Evolutionary conservation across 2,329 filamentous ascomycete genomes (phyloP), one percentile per base, ranked within the genome.

Genomic region (Chaetoscypha palmicola): DNA sequence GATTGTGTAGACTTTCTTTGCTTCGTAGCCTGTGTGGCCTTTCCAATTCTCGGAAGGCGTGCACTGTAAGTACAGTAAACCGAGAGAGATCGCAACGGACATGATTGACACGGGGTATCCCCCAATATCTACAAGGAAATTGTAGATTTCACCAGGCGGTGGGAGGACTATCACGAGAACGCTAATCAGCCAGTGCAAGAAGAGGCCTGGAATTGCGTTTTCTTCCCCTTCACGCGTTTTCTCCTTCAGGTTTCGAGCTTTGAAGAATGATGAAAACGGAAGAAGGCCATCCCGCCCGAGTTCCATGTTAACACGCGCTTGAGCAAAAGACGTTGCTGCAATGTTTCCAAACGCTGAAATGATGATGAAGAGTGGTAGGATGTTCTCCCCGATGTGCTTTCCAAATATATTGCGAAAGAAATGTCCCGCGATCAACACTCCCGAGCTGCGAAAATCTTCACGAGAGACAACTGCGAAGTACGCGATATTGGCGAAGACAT

Each of bases 121-220:
- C 31, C 62, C 63, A 5, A 66, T 59, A 41, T 66, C 61, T 32
- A 66, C 62, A 10, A 66, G 56, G 54, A 81, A 81, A 51, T 63
- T 62, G 54, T 64, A 66, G 20, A 64, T 62, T 20, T 59, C 56
- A 3, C 63, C 64, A 2, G 79, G 77, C 2, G 81, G 81, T 26
- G 81, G 79, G 0, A 77, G 79, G 2, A 84, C 65, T 61, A 85
- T 81, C 56, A 81, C 79, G 45, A 83, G 73, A 11, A 72, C 71
- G 1, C 77, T 81, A 23, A 78, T 76, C 14, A 80, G 65, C 61
- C 77, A 82, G 48, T 82, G 75, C 38, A 83, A 70, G 14, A 70
- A 67, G 14, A 77, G 61, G 8, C 64, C 63, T n/a, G 61, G 55
- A 2, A 50, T 46, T 4, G 62, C 40, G 31, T 36, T 35, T n/a